phyloP scores from a whole-genome alignment of 768 basidiomycete species.

The Neoboletus subvelutipes region DNA sequence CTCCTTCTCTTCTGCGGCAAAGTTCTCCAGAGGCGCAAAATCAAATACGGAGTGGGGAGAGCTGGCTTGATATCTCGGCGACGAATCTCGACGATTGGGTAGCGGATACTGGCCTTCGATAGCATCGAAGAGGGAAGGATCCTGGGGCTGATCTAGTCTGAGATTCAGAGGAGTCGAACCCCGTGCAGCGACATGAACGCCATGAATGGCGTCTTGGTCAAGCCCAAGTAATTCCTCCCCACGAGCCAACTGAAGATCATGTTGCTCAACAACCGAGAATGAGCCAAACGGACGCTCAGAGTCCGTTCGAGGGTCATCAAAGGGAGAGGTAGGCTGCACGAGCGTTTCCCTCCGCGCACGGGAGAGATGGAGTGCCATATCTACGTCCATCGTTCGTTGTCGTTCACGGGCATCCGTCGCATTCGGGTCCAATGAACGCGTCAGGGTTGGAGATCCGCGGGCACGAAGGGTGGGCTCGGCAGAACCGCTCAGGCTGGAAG shows the following conservation, averaged over 20 bases:
- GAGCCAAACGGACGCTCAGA: constrained; percentile 37
- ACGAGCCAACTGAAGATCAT: constrained; percentile 43
- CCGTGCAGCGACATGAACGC: background rate
- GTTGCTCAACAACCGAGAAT: constrained; percentile 51
- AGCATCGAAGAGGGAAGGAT: constrained; percentile 45
- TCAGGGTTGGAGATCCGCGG: constrained; percentile 61
- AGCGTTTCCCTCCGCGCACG: constrained; percentile 67
- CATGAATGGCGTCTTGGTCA: constrained; percentile 12
- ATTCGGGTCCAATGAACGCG: constrained; percentile 62
- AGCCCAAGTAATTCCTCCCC: constrained; percentile 26
- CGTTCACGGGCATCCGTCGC: constrained; percentile 79
- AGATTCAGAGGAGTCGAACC: constrained; percentile 31
- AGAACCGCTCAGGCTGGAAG: constrained; percentile 40
- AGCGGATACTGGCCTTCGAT: constrained; percentile 16
- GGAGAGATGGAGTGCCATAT: constrained; percentile 83
- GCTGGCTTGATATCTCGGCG: constrained; percentile 68
- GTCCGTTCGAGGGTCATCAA: constrained; percentile 31
- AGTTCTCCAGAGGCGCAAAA: constrained; percentile 75
- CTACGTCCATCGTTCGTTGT: constrained; percentile 91
- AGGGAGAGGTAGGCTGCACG: constrained; percentile 37
- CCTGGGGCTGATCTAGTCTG: constrained; percentile 44
- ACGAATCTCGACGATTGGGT: constrained; percentile 31
- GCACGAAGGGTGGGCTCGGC: constrained; percentile 41
- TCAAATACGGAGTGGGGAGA: constrained; percentile 61
- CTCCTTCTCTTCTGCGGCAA: constrained; percentile 67